phyloP scores from a whole-genome alignment of 495 filamentous ascomycete genomes.

The Xylaria longipes region DNA sequence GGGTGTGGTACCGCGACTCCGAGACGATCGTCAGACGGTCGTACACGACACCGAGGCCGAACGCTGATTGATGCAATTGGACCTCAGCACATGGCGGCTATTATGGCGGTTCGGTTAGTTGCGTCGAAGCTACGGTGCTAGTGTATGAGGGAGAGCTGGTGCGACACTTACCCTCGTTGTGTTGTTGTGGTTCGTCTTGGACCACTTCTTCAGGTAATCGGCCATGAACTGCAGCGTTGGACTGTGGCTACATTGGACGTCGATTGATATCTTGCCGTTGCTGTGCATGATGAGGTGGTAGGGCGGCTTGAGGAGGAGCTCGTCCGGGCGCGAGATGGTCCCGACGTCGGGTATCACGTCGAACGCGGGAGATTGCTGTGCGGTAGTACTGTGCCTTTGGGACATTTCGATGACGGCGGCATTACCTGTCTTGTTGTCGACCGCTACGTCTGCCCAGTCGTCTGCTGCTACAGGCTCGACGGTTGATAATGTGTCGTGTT shows the following conservation, averaged over 20 bases:
- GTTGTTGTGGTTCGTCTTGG: slow-evolving; percentile 44
- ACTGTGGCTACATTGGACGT: slow-evolving; percentile 50
- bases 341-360: slow-evolving; percentile 41
- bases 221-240: slow-evolving; percentile 45
- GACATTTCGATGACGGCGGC: slow-evolving; percentile 23
- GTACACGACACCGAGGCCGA: slow-evolving; percentile 44
- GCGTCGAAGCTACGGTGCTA: not conserved
- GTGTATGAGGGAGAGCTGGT: not conserved
- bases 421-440: slow-evolving; percentile 35
- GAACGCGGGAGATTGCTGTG: slow-evolving; percentile 9
- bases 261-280: slow-evolving; percentile 26
- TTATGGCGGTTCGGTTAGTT: not conserved
- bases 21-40: slow-evolving; percentile 44
- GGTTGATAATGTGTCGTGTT: not conserved
- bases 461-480: slow-evolving; percentile 26
- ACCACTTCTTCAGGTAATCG: slow-evolving; percentile 48
- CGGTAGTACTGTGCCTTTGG: not conserved
- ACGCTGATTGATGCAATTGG: slow-evolving; percentile 44
- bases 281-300: slow-evolving; percentile 45
- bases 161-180: slow-evolving; percentile 35
- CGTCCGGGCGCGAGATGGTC: slow-evolving; percentile 43
- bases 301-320: slow-evolving; percentile 46
- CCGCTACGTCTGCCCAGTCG: slow-evolving; percentile 44
- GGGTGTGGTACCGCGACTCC: slow-evolving; percentile 33
- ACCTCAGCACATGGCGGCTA: slow-evolving; percentile 47